Evolutionary conservation across 257 asterid species (phyloP).

Genomic region (Verbascum thapsus): DNA sequence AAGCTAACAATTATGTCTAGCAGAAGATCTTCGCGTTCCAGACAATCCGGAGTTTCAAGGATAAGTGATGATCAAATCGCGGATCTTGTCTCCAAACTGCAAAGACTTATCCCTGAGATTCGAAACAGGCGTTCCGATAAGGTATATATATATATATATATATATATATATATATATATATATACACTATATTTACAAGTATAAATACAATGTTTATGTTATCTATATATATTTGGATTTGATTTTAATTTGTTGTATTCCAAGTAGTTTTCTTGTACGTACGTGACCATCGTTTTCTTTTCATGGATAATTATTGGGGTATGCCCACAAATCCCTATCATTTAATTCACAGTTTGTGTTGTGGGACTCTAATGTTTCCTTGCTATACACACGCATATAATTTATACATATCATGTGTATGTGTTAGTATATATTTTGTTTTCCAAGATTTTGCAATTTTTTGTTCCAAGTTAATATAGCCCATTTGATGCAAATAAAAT

Average conservation of each 20-base stretch:
- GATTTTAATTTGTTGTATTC: too few species aligned
- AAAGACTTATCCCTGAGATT: constrained; percentile 84
- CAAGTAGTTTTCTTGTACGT: too few species aligned
- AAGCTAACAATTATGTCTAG: constrained; percentile 96
- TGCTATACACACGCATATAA: constrained; percentile 8
- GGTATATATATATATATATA: constrained; percentile 37
- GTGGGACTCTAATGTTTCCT: constrained; percentile 66
- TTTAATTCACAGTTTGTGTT: constrained; percentile 38
- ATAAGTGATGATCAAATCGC: constrained; percentile 88
- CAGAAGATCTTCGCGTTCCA: constrained; percentile 85
- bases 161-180: not conserved
- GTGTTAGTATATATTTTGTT: not conserved
- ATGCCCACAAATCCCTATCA: constrained; percentile 39
- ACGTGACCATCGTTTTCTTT: constrained; percentile 42
- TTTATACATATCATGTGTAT: not conserved
- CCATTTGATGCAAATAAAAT: too few species aligned
- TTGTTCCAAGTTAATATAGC: too few species aligned
- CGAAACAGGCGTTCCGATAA: constrained; percentile 75
- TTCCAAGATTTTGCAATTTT: not conserved
- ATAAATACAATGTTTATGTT: too few species aligned
- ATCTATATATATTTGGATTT: not conserved
- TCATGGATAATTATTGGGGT: constrained; percentile 32
- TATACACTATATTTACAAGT: not conserved
- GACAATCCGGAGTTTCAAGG: constrained; percentile 64
- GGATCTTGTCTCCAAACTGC: constrained; percentile 79